Evolutionary conservation across 805 yeast species (phyloP), one percentile per base, ranked within the genome.

Genomic region (Candida golubevii): DNA sequence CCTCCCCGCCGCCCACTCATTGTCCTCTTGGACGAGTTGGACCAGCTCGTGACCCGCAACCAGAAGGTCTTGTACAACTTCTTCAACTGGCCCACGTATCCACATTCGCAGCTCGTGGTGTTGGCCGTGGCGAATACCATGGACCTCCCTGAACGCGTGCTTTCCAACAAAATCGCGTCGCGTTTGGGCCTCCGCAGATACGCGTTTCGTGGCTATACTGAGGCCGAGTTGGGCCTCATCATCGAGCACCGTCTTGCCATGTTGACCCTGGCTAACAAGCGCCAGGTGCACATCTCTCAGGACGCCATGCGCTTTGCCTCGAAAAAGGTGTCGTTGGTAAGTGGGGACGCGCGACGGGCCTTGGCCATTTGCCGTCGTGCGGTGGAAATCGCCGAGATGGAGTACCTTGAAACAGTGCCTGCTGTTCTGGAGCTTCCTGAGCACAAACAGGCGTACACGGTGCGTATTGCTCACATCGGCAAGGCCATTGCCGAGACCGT

Each of bases 291-390:
- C 4, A 71, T 80, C 12, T 71, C 74, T 13, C 69, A 74, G 15
- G 95, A 86, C 58, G 97, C 99, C 0, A 79, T 90, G 51, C 91
- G 85, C 46, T 89, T 85, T 69, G 97, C 97, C 0, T 80, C 97
- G 1, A 77, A 97, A 64, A 90, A 89, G 62, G 95, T 93, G 36
- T 96, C 98, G 6, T 81, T 93, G 65, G 97, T 93, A 3, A 86
- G 95, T 60, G 99, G 99, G 46, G 99, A 93, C 70, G 99, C 97
- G 1, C 74, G 99, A 57, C 72, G 98, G 47, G 97, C 96, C 0
- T 69, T 93, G 44, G 85, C 85, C 45, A 85, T 93, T 23, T 85
- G 97, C 58, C 75, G 90, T 33, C 70, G 97, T 45, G 97, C 97
- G 0, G 84, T 90, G 7, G 97, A 88, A 58, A 72, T 90, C 28